Conservation (phyloP, 2,329 filamentous ascomycete genomes). For the Daldinia sp. region DNA sequence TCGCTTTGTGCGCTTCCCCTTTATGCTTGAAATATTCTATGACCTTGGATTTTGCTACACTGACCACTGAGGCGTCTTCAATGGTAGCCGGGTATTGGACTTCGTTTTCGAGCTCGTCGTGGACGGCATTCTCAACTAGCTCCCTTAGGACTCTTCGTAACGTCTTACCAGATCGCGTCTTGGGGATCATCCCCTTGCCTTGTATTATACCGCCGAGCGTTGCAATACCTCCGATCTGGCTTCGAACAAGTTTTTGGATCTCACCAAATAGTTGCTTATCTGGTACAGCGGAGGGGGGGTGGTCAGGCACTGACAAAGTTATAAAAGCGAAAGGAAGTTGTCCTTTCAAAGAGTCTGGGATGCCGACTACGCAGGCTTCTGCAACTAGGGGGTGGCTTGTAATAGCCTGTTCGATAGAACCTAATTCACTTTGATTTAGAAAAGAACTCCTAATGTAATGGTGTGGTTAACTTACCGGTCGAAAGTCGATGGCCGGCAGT, state of each 20-base stretch:
- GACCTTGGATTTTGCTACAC: constrained; percentile 75
- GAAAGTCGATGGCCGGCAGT: constrained; percentile 93
- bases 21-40: constrained; percentile 75
- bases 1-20: constrained; percentile 52
- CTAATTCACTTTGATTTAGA: constrained; percentile 51
- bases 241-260: constrained; percentile 75
- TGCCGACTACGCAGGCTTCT: constrained; percentile 85
- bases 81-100: constrained; percentile 84
- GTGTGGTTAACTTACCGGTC: constrained; percentile 68
- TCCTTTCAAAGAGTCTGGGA: constrained; percentile 87
- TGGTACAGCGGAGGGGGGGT: constrained; percentile 61
- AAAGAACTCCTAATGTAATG: neutral
- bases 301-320: constrained; percentile 58
- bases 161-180: constrained; percentile 92
- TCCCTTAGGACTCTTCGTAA: constrained; percentile 82
- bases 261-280: constrained; percentile 60
- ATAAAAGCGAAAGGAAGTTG: constrained; percentile 93
- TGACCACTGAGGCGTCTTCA: constrained; percentile 79
- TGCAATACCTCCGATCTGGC: constrained; percentile 88
- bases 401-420: constrained; percentile 90
- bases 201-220: constrained; percentile 86
- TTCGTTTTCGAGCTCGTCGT: constrained; percentile 74
- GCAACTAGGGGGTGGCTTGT: constrained; percentile 80
- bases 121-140: constrained; percentile 81
- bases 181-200: constrained; percentile 86